Evolutionary conservation across 805 yeast genomes (phyloP).

Genomic region (Metschnikowia anglica): DNA sequence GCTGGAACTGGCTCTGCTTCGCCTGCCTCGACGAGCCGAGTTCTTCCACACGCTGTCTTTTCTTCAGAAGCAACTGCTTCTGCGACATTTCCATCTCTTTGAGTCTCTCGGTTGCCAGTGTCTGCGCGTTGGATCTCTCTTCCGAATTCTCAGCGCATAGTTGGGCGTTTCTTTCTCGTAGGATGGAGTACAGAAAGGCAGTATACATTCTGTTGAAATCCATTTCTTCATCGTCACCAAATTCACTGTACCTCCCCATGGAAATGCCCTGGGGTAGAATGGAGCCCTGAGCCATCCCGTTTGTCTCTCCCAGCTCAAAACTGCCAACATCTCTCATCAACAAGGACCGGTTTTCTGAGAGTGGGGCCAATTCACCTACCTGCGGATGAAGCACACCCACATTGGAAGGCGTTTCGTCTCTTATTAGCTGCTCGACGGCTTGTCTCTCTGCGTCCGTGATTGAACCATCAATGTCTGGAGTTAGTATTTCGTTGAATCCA

Average conservation of each 20-base stretch:
- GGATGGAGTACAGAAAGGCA: constrained; percentile 39
- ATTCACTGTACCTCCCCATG: constrained; percentile 24
- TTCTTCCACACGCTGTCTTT: constrained; percentile 44
- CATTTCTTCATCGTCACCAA: constrained; percentile 13
- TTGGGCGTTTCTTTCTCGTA: constrained; percentile 42
- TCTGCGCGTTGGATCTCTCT: constrained; percentile 39
- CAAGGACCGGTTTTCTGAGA: constrained; percentile 15
- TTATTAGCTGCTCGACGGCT: constrained; percentile 36
- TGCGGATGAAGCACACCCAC: constrained; percentile 16
- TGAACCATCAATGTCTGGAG: constrained; percentile 33
- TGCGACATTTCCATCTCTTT: constrained; percentile 25
- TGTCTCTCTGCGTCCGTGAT: constrained; percentile 37
- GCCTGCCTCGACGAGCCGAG: constrained; percentile 42
- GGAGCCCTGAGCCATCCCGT: constrained; percentile 16
- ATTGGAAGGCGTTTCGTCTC: constrained; percentile 24
- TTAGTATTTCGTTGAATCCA: too few relatives aligned
- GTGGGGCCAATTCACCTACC: constrained; percentile 21
- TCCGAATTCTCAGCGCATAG: constrained; percentile 33
- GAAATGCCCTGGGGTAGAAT: constrained; percentile 18
- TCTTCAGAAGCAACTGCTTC: constrained; percentile 28
- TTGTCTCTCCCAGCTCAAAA: constrained; percentile 28
- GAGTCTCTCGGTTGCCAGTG: constrained; percentile 29
- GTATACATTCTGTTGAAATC: constrained; percentile 30
- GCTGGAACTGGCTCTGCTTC: constrained; percentile 44
- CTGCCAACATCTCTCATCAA: constrained; percentile 21